A percentile compares a stretch with the other conserved stretches of the same genome.
Evolutionary conservation across 83 land plant species (phyloP).

Genomic region (Diphasiastrum complanatum): DNA sequence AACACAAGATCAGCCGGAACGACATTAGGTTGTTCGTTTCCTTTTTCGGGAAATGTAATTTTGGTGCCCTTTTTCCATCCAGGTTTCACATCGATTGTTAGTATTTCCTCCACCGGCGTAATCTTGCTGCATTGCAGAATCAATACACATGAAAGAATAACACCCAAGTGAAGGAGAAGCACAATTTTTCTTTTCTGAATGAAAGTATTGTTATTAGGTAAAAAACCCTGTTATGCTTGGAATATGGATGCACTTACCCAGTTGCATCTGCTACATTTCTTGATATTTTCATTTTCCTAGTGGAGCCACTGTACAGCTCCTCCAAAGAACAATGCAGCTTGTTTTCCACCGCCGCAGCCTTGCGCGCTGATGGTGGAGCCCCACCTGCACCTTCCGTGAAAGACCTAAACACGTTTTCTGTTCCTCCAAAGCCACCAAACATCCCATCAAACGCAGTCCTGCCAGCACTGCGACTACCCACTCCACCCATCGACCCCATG

Average conservation of each 20-base stretch:
- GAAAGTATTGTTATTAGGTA: too few species aligned
- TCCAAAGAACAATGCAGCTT: constrained; percentile 14
- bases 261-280: constrained; percentile 19
- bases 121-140: constrained; percentile 1
- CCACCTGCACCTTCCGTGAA: not conserved
- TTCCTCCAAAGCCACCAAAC: constrained; percentile 11
- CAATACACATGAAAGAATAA: not conserved
- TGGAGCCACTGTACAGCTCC: constrained; percentile 27
- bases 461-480: not conserved
- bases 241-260: too few species aligned
- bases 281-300: constrained; percentile 22
- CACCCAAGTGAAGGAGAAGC: too few species aligned
- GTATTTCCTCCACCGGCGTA: constrained; percentile 17
- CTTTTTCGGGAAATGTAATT: constrained; percentile 19
- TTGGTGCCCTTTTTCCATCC: constrained; percentile 29
- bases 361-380: constrained; percentile 1
- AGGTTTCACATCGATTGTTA: constrained; percentile 22
- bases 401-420: not conserved
- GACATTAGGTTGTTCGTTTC: constrained; percentile 16
- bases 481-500: not conserved
- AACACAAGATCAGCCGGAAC: constrained; percentile 21
- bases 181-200: not conserved
- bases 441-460: constrained; percentile 4
- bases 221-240: too few species aligned
- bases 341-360: constrained; percentile 17